Conservation (phyloP, 495 filamentous ascomycete genomes). For the Podospora bellae-mahoneyi region DNA sequence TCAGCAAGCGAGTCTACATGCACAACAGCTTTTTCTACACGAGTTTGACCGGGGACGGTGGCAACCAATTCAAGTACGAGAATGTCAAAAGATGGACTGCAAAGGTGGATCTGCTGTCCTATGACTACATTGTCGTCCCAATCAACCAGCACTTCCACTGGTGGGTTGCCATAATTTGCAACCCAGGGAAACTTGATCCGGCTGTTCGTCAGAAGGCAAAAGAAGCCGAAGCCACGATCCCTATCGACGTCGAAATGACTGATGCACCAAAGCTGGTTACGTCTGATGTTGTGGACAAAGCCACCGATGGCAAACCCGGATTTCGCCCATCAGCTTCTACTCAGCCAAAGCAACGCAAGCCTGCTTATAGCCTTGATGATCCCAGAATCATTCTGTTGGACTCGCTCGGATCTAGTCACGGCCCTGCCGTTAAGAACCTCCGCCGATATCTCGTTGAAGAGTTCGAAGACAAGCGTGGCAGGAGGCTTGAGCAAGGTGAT, state of each 20-base stretch:
- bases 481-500: slow-evolving; percentile 49
- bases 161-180: slow-evolving; percentile 96
- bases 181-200: slow-evolving; percentile 58
- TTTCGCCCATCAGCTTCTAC: not conserved
- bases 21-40: slow-evolving; percentile 92
- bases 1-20: slow-evolving; percentile 69
- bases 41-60: slow-evolving; percentile 55
- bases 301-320: slow-evolving; percentile 12
- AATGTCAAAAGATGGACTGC: slow-evolving; percentile 87
- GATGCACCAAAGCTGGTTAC: slow-evolving; percentile 27
- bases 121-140: slow-evolving; percentile 87
- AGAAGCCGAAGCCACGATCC: not conserved
- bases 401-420: slow-evolving; percentile 65
- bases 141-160: slow-evolving; percentile 86
- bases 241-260: slow-evolving; percentile 23
- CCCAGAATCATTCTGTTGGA: slow-evolving; percentile 85
- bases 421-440: slow-evolving; percentile 58
- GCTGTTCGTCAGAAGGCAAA: slow-evolving; percentile 1
- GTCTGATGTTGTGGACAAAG: slow-evolving; percentile 22
- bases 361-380: slow-evolving; percentile 35
- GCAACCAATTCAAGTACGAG: slow-evolving; percentile 66
- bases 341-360: slow-evolving; percentile 23
- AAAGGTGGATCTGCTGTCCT: slow-evolving; percentile 76
- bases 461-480: slow-evolving; percentile 60
- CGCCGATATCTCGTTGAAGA: slow-evolving; percentile 76